A percentile compares a stretch with the other conserved stretches of the same genome.
phyloP scores from a whole-genome alignment of 257 asterid genomes.

The Misopates orontium region DNA sequence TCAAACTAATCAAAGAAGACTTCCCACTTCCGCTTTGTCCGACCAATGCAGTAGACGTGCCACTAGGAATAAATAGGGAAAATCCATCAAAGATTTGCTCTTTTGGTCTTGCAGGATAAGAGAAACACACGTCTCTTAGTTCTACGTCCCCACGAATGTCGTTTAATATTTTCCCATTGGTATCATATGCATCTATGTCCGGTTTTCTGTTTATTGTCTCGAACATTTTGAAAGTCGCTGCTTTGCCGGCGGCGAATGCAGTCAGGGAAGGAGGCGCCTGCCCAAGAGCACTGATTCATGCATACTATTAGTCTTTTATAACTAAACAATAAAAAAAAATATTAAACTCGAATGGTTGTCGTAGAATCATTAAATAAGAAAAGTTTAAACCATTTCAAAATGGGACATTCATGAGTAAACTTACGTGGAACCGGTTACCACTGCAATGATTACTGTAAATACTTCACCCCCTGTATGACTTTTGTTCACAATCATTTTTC shows the following conservation, averaged over 20 bases:
- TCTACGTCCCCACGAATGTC: conserved; percentile 45
- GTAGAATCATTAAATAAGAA: background rate
- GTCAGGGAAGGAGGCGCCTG: conserved; percentile 45
- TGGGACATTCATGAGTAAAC: conserved; percentile 8
- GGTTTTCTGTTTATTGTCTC: conserved; percentile 52
- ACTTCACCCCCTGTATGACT: conserved; percentile 50
- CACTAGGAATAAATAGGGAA: conserved; percentile 42
- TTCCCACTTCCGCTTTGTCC: conserved; percentile 72
- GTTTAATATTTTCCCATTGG: conserved; percentile 34
- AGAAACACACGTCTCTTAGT: conserved; percentile 39
- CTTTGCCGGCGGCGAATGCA: conserved; percentile 47
- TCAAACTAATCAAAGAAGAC: conserved; percentile 49
- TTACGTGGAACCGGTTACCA: conserved; percentile 41
- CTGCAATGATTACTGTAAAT: conserved; percentile 32
- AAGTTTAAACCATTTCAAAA: background rate
- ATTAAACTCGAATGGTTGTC: background rate
- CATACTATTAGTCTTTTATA: conserved; percentile 1
- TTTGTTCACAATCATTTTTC: conserved; percentile 39
- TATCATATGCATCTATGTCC: conserved; percentile 46
- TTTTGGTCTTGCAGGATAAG: conserved; percentile 52
- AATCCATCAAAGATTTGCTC: conserved; percentile 40
- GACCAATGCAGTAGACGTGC: conserved; percentile 49
- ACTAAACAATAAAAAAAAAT: background rate
- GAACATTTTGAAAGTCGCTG: conserved; percentile 54
- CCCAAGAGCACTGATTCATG: conserved; percentile 31